Evolutionary conservation across 225 moss, liverwort and hornwort species (phyloP), one percentile per base, ranked within the genome.

Genomic region (Straminergon stramineum): DNA sequence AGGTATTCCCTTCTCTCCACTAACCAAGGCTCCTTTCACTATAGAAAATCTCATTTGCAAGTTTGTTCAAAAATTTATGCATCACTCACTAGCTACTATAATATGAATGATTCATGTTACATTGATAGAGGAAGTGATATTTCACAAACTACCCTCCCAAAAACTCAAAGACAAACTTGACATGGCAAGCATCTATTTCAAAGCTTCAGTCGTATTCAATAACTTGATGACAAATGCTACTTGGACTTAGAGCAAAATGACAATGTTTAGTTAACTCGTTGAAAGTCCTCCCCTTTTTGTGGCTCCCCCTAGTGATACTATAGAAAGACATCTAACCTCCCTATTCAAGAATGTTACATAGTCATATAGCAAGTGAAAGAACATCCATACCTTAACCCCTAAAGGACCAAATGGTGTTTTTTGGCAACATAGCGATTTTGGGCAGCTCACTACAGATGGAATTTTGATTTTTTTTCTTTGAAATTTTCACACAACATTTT

Each of bases 121-220:
- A 68, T 7, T 48, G 48, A 0, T 37, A 24, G 14, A 1, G 2
- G 15, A 4, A 41, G 1, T 5, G 4, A 26, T 26, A 3, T 8
- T 71, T 41, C 15, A 24, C 0, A 26, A 0, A 26, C 26, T 26
- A 35, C 7, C 41, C 2, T 71, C 15, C 1, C 5, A 0, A 1
- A 1, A 41, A 26, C 15, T 39, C 0, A 0, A 1, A 71, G 24
- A 71, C 15, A 41, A 23, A n/a, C 1, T 71, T 26, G 71, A 71
- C 2, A 10, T 43, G 2, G 3, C 7, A 27, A 73, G 15, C 15
- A 26, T 27, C 26, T 73, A 73, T 16, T 73, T 73, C 9, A 27
- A 5, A 0, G 2, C 2, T 2, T 73, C 4, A 17, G 2, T 43
- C 28, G 9, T 9, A 0, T 73, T 73, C 73, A 73, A 43, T 1